phyloP scores from a whole-genome alignment of 768 basidiomycete species.

The Termitomyces heimii region DNA sequence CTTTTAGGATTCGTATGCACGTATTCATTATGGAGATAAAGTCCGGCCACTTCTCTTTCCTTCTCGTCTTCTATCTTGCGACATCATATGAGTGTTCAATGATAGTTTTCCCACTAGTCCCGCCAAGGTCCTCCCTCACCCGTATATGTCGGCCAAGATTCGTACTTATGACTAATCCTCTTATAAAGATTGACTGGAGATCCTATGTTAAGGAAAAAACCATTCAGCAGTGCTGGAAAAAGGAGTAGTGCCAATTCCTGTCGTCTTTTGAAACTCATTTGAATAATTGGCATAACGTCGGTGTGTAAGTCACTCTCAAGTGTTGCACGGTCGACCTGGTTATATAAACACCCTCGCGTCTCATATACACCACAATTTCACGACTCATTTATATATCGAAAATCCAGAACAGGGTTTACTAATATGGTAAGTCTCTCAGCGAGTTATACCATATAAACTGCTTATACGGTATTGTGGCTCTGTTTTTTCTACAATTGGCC shows the following conservation, averaged over 20 bases:
- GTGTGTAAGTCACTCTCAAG: background rate
- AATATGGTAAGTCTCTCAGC: background rate
- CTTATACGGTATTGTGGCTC: conserved; percentile 28
- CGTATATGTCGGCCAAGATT: background rate
- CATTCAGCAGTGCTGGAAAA: background rate
- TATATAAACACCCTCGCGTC: background rate
- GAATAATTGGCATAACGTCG: background rate
- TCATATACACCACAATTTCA: background rate
- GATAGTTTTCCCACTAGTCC: background rate
- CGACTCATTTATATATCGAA: background rate
- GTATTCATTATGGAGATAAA: background rate
- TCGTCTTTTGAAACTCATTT: background rate
- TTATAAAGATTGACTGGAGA: too few relatives aligned
- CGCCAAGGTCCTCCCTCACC: background rate
- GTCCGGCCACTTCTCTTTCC: background rate
- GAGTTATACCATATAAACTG: background rate
- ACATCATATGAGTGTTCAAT: background rate
- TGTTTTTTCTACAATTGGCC: conserved; percentile 60
- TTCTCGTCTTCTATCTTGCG: background rate
- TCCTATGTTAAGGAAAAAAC: too few relatives aligned
- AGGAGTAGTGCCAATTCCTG: background rate
- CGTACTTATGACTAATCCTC: background rate
- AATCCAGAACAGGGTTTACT: background rate
- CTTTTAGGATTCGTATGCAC: background rate
- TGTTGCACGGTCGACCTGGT: background rate